phyloP scores from a whole-genome alignment of 495 filamentous ascomycete genomes.

The Clohesyomyces aquaticus region DNA sequence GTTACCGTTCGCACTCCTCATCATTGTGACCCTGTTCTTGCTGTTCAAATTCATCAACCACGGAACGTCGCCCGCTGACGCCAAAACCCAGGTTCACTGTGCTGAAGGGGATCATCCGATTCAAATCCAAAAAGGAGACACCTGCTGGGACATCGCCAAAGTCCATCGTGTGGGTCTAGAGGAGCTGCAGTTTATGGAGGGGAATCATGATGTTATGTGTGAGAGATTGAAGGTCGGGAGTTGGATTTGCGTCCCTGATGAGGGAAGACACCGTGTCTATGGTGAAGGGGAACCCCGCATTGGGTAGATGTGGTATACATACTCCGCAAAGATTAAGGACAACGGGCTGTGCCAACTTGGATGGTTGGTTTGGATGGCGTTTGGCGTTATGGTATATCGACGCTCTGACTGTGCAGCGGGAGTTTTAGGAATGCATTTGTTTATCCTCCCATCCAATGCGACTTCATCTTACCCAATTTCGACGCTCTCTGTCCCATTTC shows the following conservation, averaged over 20 bases:
- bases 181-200: constrained; percentile 22
- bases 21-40: constrained; percentile 35
- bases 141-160: constrained; percentile 34
- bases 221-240: constrained; percentile 23
- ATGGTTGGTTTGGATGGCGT: too few species aligned
- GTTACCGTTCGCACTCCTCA: constrained; percentile 40
- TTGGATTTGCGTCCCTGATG: constrained; percentile 34
- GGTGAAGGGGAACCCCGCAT: background rate
- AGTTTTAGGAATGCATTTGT: too few species aligned
- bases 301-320: too few species aligned
- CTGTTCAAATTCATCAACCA: constrained; percentile 27
- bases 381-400: too few species aligned
- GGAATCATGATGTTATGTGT: constrained; percentile 35
- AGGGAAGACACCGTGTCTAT: background rate
- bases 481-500: too few species aligned
- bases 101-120: constrained; percentile 16
- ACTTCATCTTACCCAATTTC: too few species aligned
- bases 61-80: constrained; percentile 15
- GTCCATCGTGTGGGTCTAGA: constrained; percentile 31
- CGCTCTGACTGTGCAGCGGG: too few species aligned
- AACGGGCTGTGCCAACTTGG: too few species aligned
- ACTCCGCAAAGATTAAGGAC: too few species aligned
- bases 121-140: constrained; percentile 30
- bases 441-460: too few species aligned
- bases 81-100: constrained; percentile 21